phyloP scores from a whole-genome alignment of 257 asterid species.

The Salvia hispanica region DNA sequence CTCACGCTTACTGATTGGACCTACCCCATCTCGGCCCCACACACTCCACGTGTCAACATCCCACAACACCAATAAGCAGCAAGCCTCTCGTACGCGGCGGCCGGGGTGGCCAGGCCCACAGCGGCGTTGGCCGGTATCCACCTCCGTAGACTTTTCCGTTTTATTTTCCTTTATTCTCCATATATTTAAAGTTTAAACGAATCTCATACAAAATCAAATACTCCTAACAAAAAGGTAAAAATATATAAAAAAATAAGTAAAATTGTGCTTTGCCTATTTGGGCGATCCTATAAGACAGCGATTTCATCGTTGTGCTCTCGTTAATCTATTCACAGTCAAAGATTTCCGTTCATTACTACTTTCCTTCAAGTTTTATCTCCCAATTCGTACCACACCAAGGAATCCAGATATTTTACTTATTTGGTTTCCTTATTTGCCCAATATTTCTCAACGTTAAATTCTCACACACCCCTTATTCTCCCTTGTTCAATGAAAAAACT shows the following conservation, averaged over 20 bases:
- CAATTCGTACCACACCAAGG: conserved; percentile 10
- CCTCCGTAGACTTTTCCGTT: conserved; percentile 14
- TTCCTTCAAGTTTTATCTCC: neutral
- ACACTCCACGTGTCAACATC: conserved; percentile 41
- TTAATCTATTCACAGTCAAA: conserved; percentile 15
- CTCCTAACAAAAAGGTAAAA: neutral
- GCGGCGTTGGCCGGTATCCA: conserved; percentile 33
- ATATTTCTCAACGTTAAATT: conserved; percentile 15
- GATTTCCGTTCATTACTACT: neutral
- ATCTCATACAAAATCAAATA: neutral
- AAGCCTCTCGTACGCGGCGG: too few relatives aligned
- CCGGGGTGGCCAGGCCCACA: conserved; percentile 35
- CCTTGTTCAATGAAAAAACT: conserved; percentile 18
- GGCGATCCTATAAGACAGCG: conserved; percentile 67
- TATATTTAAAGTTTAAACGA: too few relatives aligned
- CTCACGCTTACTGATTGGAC: conserved; percentile 51
- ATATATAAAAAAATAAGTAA: neutral
- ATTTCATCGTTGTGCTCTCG: conserved; percentile 31
- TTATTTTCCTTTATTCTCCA: too few relatives aligned
- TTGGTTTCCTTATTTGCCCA: conserved; percentile 25
- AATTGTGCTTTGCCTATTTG: conserved; percentile 36
- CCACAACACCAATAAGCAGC: conserved; percentile 40
- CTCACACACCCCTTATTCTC: conserved; percentile 18
- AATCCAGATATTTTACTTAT: conserved; percentile 28
- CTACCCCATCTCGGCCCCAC: conserved; percentile 41